These are phyloP conservation scores for Picochlorum sp. DNA, from an alignment of 139 green algal genomes.

Conservation along the genomic window DNA sequence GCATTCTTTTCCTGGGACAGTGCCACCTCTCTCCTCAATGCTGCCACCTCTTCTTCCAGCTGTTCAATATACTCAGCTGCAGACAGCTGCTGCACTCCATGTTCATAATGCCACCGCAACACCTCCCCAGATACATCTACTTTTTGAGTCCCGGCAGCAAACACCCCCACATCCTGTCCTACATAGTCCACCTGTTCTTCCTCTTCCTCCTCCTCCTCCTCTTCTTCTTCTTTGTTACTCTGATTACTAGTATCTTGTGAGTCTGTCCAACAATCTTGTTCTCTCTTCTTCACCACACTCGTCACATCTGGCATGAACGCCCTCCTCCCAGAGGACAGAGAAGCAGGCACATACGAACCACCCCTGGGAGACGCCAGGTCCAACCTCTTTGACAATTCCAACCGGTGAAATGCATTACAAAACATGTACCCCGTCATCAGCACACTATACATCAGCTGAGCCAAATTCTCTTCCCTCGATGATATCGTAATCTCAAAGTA, in stretches of 20 bases:
- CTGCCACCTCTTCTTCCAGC: constrained; percentile 52
- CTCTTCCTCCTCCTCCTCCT: neutral
- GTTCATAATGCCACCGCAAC: constrained; percentile 61
- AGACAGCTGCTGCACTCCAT: constrained; percentile 42
- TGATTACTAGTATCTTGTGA: too few relatives aligned
- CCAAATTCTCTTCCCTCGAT: constrained; percentile 64
- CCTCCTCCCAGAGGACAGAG: neutral
- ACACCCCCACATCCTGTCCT: neutral
- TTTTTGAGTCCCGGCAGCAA: constrained; percentile 26
- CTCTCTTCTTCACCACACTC: neutral
- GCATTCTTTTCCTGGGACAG: neutral
- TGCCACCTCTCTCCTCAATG: constrained; percentile 29
- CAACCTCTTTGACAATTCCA: constrained; percentile 44
- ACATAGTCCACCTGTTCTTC: neutral
- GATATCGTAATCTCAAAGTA: constrained; percentile 73
- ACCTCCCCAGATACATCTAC: constrained; percentile 61
- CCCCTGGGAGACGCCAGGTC: neutral
- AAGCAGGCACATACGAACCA: neutral
- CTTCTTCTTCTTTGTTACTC: neutral
- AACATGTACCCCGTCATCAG: constrained; percentile 83
- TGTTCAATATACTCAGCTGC: constrained; percentile 68
- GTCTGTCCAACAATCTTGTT: too few relatives aligned
- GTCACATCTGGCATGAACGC: neutral
- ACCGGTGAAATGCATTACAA: constrained; percentile 60
- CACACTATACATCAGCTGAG: constrained; percentile 77